phyloP scores from a whole-genome alignment of 164 flowering plant species.

The Kingdonia uniflora region DNA sequence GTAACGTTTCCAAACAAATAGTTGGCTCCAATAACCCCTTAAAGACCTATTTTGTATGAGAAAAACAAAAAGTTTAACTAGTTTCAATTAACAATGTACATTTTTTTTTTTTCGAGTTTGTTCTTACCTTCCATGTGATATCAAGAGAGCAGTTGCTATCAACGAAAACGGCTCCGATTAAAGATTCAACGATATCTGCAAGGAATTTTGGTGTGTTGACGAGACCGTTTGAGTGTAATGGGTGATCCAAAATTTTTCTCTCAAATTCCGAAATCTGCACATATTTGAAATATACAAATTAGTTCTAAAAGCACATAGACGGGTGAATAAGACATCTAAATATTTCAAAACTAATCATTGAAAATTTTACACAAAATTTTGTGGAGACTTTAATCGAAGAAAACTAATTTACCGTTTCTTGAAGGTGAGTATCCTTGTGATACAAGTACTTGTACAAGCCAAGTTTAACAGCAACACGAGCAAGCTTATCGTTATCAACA shows the following conservation, averaged over 20 bases:
- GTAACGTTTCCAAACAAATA: slow-evolving; percentile 23
- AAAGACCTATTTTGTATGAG: slow-evolving; percentile 45
- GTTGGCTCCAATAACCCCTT: slow-evolving; percentile 42
- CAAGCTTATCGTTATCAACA: slow-evolving; percentile 62
- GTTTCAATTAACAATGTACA: too few relatives aligned
- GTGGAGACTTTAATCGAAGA: neutral
- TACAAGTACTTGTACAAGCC: slow-evolving; percentile 30
- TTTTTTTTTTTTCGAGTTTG: too few relatives aligned
- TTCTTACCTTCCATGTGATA: slow-evolving; percentile 60
- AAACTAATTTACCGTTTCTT: slow-evolving; percentile 16
- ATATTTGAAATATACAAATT: too few relatives aligned
- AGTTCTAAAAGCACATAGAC: too few relatives aligned
- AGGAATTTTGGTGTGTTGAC: slow-evolving; percentile 47
- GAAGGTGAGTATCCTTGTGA: slow-evolving; percentile 24
- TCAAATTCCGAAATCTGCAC: slow-evolving; percentile 41
- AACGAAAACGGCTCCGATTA: slow-evolving; percentile 52
- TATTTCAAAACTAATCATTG: too few relatives aligned
- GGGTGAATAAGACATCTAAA: too few relatives aligned
- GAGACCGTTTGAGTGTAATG: slow-evolving; percentile 47
- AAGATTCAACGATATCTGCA: slow-evolving; percentile 58
- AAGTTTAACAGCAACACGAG: slow-evolving; percentile 44
- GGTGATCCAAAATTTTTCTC: slow-evolving; percentile 27
- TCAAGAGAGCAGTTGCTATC: slow-evolving; percentile 38
- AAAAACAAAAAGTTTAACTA: too few relatives aligned
- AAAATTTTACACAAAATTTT: too few relatives aligned